phyloP scores from a whole-genome alignment of 2,329 filamentous ascomycete species.

The Chrysoporthe cubensis region DNA sequence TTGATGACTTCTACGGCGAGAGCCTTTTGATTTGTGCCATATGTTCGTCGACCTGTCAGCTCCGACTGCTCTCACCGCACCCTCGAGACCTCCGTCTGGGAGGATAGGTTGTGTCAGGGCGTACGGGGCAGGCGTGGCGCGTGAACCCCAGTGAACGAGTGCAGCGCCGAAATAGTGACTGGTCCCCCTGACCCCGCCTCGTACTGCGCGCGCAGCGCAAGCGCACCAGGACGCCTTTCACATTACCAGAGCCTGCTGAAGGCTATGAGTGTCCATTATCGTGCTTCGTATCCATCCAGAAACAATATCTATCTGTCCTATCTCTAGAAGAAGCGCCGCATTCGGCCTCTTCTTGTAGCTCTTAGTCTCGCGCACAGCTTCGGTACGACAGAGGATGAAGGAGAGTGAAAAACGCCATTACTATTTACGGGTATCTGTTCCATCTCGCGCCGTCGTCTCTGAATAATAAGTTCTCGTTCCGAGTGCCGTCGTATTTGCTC shows the following conservation, averaged over 20 bases:
- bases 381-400: not conserved
- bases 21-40: not conserved
- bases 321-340: not conserved
- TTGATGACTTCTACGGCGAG: not conserved
- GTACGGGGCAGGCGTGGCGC: too few relatives aligned
- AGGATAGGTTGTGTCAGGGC: not conserved
- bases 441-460: not conserved
- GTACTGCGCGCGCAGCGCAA: too few relatives aligned
- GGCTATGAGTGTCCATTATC: conserved; percentile 6
- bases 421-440: conserved; percentile 18
- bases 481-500: not conserved
- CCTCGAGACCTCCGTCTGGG: not conserved
- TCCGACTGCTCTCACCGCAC: too few relatives aligned
- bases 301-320: not conserved
- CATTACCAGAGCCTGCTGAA: too few relatives aligned
- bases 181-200: too few relatives aligned
- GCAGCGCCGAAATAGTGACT: too few relatives aligned
- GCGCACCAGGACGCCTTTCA: too few relatives aligned
- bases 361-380: not conserved
- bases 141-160: too few relatives aligned
- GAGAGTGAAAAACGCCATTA: not conserved
- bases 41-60: not conserved
- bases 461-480: not conserved
- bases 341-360: not conserved
- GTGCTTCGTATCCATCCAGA: not conserved